Evolutionary conservation across 2,329 filamentous ascomycete species (phyloP).

Genomic region (Apiospora marii): DNA sequence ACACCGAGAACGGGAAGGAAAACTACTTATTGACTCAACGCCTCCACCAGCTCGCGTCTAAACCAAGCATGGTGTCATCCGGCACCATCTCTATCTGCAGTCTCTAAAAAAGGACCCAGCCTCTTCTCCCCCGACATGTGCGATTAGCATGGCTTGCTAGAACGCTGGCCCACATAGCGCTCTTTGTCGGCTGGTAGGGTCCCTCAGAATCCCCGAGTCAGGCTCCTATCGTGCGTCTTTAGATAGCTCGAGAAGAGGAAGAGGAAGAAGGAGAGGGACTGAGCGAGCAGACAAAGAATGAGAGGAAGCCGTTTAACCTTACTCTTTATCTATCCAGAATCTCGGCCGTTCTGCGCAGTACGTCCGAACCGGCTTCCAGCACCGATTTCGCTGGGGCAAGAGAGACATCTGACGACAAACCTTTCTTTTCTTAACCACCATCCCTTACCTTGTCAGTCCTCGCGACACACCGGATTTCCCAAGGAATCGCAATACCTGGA

Average conservation of each 20-base stretch:
- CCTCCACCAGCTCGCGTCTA: slow-evolving; percentile 11
- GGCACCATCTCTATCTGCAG: slow-evolving; percentile 4
- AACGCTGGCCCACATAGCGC: slow-evolving; percentile 19
- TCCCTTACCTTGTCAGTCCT: neutral
- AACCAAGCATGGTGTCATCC: slow-evolving; percentile 12
- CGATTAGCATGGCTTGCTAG: slow-evolving; percentile 16
- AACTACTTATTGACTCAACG: slow-evolving; percentile 3
- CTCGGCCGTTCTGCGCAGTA: neutral
- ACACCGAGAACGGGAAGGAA: neutral
- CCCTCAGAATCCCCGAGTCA: slow-evolving; percentile 24
- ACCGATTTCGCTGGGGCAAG: slow-evolving; percentile 5
- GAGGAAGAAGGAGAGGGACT: neutral
- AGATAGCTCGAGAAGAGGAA: slow-evolving; percentile 1
- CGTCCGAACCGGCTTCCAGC: slow-evolving; percentile 7
- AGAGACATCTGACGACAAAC: slow-evolving; percentile 4
- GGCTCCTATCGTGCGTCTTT: slow-evolving; percentile 22
- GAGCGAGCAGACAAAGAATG: neutral
- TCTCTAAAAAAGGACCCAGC: slow-evolving; percentile 15
- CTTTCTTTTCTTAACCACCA: neutral
- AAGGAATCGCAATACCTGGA: neutral
- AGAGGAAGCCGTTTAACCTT: neutral
- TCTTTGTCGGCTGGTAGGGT: neutral
- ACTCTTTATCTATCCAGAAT: slow-evolving; percentile 5
- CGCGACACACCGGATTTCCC: neutral
- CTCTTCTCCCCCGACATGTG: slow-evolving; percentile 12